Evolutionary conservation across 192 early-diverging fungal genomes (phyloP).

Genomic region (Dimargaris cristalligena): DNA sequence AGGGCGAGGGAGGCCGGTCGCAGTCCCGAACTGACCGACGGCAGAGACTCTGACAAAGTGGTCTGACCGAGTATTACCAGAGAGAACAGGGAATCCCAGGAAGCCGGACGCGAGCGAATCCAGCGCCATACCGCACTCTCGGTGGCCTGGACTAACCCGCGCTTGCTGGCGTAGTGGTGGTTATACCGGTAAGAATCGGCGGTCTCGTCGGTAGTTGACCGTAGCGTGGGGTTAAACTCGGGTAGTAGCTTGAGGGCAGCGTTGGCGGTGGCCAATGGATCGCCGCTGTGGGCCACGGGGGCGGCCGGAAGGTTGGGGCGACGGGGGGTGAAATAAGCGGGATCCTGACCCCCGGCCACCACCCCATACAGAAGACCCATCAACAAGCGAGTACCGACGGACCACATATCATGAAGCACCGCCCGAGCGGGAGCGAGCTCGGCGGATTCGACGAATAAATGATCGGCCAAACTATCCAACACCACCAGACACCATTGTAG

Average conservation of each 20-base stretch:
- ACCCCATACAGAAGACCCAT: neutral
- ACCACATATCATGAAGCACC: neutral
- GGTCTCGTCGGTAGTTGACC: too few relatives aligned
- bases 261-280: too few relatives aligned
- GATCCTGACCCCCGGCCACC: neutral
- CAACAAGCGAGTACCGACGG: neutral
- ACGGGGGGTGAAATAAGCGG: neutral
- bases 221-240: too few relatives aligned
- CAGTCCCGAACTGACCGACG: neutral
- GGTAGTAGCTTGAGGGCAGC: too few relatives aligned
- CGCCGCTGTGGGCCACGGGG: too few relatives aligned
- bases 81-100: neutral
- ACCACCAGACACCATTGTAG: neutral
- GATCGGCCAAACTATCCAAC: neutral
- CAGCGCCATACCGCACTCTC: slow-evolving; percentile 1
- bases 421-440: neutral
- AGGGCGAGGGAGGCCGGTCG: neutral
- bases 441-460: neutral
- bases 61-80: neutral
- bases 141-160: slow-evolving; percentile 1
- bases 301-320: too few relatives aligned
- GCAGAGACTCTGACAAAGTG: neutral
- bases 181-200: too few relatives aligned
- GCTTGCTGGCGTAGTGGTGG: neutral
- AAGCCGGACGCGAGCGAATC: neutral